These are phyloP conservation scores for Spiraea crenata DNA, from an alignment of 331 rosid genomes.

Conservation along the genomic window DNA sequence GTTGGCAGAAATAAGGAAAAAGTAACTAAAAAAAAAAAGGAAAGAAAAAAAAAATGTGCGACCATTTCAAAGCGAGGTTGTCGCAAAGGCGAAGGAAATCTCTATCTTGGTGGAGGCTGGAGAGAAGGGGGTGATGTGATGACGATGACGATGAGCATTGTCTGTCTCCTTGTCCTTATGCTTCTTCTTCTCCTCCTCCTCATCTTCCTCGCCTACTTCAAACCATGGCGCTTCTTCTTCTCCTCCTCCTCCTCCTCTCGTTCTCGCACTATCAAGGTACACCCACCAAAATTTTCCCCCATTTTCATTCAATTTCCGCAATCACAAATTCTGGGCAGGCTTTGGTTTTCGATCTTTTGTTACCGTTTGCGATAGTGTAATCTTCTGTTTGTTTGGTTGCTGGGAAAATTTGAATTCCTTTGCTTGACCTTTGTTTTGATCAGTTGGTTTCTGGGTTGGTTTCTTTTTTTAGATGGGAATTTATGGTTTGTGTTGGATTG, in stretches of 20 bases:
- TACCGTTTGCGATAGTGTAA: constrained; percentile 14
- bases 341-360: constrained; percentile 14
- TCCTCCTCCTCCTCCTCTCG: constrained; percentile 49
- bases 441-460: background rate
- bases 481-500: background rate
- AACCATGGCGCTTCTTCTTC: constrained; percentile 94
- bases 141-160: constrained; percentile 68
- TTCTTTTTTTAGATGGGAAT: background rate
- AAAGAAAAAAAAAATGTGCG: constrained; percentile 24
- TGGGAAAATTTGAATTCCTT: constrained; percentile 16
- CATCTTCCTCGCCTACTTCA: constrained; percentile 61
- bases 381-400: constrained; percentile 24
- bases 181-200: constrained; percentile 73
- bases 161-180: constrained; percentile 74
- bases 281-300: background rate
- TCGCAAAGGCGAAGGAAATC: constrained; percentile 70
- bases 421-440: constrained; percentile 9
- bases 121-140: constrained; percentile 58
- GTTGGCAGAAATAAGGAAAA: background rate
- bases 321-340: background rate
- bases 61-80: constrained; percentile 87
- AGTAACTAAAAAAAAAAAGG: background rate
- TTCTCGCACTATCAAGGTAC: constrained; percentile 59
- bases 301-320: background rate
- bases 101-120: constrained; percentile 27